Evolutionary conservation across 192 early-diverging fungal species (phyloP).

Genomic region (Backusella sp.): DNA sequence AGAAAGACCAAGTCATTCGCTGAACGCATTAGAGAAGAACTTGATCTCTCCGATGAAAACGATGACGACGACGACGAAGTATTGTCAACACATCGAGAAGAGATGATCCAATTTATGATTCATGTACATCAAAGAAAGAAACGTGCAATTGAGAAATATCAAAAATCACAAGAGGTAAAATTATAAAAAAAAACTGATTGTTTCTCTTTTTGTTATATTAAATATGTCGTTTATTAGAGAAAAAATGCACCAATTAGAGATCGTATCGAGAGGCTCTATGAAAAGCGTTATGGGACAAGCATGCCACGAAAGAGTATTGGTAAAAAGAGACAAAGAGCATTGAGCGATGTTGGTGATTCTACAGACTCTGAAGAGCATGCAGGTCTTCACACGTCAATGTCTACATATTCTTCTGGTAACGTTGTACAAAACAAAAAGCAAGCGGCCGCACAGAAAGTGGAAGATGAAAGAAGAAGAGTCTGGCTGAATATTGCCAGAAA

Average conservation of each 20-base stretch:
- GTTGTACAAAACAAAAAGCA: not conserved
- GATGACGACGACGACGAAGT: conserved; percentile 28
- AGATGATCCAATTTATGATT: conserved; percentile 44
- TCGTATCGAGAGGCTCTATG: conserved; percentile 17
- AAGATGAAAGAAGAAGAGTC: conserved; percentile 26
- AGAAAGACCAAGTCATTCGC: conserved; percentile 1
- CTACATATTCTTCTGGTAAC: not conserved
- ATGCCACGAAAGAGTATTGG: not conserved
- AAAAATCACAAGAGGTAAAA: conserved; percentile 33
- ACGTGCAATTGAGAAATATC: conserved; percentile 37
- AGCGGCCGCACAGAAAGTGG: conserved; percentile 3
- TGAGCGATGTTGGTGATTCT: not conserved
- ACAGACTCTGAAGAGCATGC: not conserved
- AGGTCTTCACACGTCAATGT: not conserved
- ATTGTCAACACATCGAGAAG: conserved; percentile 24
- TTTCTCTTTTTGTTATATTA: not conserved
- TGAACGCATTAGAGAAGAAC: not conserved
- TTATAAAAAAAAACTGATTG: not conserved
- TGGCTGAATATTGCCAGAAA: conserved; percentile 26
- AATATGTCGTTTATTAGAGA: conserved; percentile 10
- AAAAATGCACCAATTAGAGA: conserved; percentile 27
- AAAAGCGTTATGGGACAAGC: conserved; percentile 27
- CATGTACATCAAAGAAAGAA: conserved; percentile 35
- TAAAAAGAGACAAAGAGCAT: not conserved
- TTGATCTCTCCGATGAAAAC: conserved; percentile 15